Percentiles rank a stretch among this genome's conserved stretches.
Evolutionary conservation across 192 early-diverging fungal genomes (phyloP).

Genomic region (Chytriomyces confervae): DNA sequence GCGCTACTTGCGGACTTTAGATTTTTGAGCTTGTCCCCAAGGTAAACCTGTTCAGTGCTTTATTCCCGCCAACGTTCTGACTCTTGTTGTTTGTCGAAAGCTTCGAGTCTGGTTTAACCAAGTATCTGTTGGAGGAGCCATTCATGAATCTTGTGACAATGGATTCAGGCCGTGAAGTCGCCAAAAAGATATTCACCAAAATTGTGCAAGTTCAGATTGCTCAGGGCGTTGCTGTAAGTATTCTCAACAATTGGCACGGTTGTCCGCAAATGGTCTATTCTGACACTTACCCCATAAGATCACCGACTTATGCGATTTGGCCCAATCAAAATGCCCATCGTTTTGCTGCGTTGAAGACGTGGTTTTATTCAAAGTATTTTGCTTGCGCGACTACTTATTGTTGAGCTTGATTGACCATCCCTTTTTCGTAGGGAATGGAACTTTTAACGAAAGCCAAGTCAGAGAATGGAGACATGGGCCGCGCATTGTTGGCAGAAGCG

Average conservation of each 20-base stretch:
- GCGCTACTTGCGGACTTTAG: constrained; percentile 29
- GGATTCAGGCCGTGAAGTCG: constrained; percentile 18
- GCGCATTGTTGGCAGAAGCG: constrained; percentile 19
- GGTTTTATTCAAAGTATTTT: constrained; percentile 25
- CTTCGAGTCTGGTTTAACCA: not conserved
- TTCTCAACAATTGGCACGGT: not conserved
- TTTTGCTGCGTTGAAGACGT: constrained; percentile 38
- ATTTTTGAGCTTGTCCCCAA: constrained; percentile 24
- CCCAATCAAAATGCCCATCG: constrained; percentile 28
- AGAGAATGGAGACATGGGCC: constrained; percentile 21
- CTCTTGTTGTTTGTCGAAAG: not conserved
- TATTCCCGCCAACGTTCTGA: not conserved
- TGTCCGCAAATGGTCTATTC: not conserved
- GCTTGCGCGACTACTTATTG: not conserved
- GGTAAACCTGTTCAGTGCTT: not conserved
- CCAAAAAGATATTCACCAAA: constrained; percentile 29
- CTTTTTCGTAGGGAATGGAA: constrained; percentile 25
- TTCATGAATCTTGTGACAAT: constrained; percentile 34
- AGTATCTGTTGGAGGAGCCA: constrained; percentile 22
- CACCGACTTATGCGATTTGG: constrained; percentile 28
- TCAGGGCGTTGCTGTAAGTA: constrained; percentile 18
- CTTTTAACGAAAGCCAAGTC: constrained; percentile 21
- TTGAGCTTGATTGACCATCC: not conserved
- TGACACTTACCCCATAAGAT: constrained; percentile 10
- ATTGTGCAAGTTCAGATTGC: constrained; percentile 34